A percentile compares a stretch with the other conserved stretches of the same genome.
These are phyloP conservation scores for Cercospora sp. DNA, from an alignment of 2,329 filamentous ascomycete genomes.

Conservation along the genomic window DNA sequence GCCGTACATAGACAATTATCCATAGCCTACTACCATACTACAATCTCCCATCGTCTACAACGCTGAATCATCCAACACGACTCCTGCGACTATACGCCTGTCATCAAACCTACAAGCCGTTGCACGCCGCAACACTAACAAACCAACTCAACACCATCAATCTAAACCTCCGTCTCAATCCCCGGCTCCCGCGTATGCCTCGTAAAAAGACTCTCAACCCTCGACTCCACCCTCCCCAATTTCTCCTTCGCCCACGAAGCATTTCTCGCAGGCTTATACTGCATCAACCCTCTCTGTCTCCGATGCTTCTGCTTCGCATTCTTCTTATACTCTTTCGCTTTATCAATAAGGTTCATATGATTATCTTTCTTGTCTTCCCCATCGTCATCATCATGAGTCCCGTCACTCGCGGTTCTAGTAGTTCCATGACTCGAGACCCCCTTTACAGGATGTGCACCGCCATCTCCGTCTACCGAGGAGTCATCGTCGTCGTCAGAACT, in stretches of 20 bases:
- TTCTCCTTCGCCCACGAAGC: conserved; percentile 62
- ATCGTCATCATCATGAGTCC: conserved; percentile 6
- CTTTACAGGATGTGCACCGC: not conserved
- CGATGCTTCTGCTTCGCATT: conserved; percentile 63
- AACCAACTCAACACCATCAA: not conserved
- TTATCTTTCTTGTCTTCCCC: conserved; percentile 23
- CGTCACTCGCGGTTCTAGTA: not conserved
- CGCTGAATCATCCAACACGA: too few species aligned
- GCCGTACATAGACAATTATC: too few species aligned
- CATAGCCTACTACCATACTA: too few species aligned
- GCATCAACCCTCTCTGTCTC: conserved; percentile 70
- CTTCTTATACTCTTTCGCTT: conserved; percentile 62
- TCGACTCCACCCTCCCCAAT: conserved; percentile 53
- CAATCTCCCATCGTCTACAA: too few species aligned
- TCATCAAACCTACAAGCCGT: too few species aligned
- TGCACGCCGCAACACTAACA: too few species aligned
- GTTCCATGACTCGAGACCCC: not conserved
- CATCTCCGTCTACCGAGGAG: not conserved
- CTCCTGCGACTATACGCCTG: too few species aligned
- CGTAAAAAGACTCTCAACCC: conserved; percentile 53
- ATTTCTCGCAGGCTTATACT: conserved; percentile 59
- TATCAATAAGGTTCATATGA: conserved; percentile 45
- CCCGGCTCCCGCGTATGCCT: conserved; percentile 60
- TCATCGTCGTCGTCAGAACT: conserved; percentile 24
- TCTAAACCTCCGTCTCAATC: conserved; percentile 68